These are phyloP conservation scores for Trichosanthes truncata DNA, from an alignment of 306 rosid species.

Conservation along the genomic window DNA sequence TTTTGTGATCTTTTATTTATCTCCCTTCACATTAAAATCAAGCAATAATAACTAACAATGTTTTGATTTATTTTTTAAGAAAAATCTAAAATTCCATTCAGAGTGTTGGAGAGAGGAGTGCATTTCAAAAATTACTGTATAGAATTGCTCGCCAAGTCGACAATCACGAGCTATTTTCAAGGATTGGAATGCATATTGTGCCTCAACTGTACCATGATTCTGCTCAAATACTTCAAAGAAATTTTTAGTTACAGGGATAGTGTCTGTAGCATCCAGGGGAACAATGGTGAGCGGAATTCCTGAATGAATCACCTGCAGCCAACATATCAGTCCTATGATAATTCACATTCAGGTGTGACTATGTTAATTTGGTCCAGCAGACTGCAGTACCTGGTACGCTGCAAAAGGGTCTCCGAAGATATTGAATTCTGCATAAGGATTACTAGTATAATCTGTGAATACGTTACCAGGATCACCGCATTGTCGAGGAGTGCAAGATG, in stretches of 20 bases:
- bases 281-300: slow-evolving; percentile 88
- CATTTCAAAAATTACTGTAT: slow-evolving; percentile 32
- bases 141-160: slow-evolving; percentile 60
- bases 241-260: slow-evolving; percentile 54
- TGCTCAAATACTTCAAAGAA: slow-evolving; percentile 59
- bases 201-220: slow-evolving; percentile 56
- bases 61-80: not conserved
- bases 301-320: slow-evolving; percentile 72
- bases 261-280: slow-evolving; percentile 88
- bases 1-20: slow-evolving; percentile 12
- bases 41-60: not conserved
- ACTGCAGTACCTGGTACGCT: slow-evolving; percentile 59
- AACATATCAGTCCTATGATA: not conserved
- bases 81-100: not conserved
- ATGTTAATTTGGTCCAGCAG: not conserved
- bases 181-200: slow-evolving; percentile 69
- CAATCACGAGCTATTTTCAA: slow-evolving; percentile 76
- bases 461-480: slow-evolving; percentile 80
- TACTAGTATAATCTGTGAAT: slow-evolving; percentile 56
- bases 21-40: slow-evolving; percentile 4
- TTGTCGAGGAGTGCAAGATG: slow-evolving; percentile 56
- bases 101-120: not conserved
- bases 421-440: slow-evolving; percentile 88
- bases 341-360: not conserved
- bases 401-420: slow-evolving; percentile 90